phyloP scores from a whole-genome alignment of 257 asterid genomes.

The Ophiorrhiza pumila region DNA sequence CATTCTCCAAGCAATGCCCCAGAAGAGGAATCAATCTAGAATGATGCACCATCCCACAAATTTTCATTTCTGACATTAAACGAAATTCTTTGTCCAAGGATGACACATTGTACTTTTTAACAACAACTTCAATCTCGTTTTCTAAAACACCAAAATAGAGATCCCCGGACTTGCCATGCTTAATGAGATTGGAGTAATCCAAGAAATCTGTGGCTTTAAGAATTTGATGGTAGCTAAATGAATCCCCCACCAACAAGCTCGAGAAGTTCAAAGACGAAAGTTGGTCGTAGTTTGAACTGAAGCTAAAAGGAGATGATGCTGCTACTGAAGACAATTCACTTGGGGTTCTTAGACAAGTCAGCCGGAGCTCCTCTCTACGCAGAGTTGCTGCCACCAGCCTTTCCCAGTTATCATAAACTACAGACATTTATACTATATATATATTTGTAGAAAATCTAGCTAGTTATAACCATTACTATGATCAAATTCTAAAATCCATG shows the following conservation, averaged over 20 bases:
- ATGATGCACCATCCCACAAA: background rate
- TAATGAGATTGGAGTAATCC: background rate
- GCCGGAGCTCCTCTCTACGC: conserved; percentile 5
- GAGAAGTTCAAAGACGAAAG: conserved; percentile 4
- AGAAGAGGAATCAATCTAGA: conserved; percentile 13
- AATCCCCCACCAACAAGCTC: background rate
- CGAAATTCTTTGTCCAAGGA: background rate
- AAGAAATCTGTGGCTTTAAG: background rate
- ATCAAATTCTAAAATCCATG: background rate
- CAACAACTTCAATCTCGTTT: background rate
- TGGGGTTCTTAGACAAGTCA: background rate
- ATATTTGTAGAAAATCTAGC: no score
- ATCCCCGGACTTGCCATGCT: conserved; percentile 1
- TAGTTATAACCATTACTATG: background rate
- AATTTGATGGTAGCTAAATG: background rate
- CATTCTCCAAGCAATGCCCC: conserved; percentile 11
- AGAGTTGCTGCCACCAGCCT: conserved; percentile 11
- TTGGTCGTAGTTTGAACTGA: background rate
- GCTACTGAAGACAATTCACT: conserved; percentile 6
- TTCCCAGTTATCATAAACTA: conserved; percentile 8
- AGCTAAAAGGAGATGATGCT: background rate
- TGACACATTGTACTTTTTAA: background rate
- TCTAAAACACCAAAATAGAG: background rate
- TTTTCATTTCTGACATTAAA: conserved; percentile 3
- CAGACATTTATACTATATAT: no score